Evolutionary conservation across 345 rosid genomes (phyloP).

Genomic region (Sisymbrium altissimum): DNA sequence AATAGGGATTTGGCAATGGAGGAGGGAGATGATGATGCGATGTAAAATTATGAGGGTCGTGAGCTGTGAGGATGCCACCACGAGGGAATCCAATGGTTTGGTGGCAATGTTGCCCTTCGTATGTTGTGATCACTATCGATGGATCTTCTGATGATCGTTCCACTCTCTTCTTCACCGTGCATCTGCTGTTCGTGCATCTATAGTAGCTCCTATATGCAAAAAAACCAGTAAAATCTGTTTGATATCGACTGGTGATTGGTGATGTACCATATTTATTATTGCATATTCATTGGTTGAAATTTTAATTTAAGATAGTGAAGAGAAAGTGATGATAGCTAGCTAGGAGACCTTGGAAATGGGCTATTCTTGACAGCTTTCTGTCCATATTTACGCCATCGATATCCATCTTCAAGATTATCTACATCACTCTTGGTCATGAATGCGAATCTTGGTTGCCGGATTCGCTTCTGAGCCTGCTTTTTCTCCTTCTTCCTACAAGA

Average conservation of each 20-base stretch:
- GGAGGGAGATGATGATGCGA: slow-evolving; percentile 46
- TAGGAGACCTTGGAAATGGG: slow-evolving; percentile 75
- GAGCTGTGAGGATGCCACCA: slow-evolving; percentile 56
- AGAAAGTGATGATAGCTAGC: not conserved
- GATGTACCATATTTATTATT: not conserved
- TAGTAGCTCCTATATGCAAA: slow-evolving; percentile 74
- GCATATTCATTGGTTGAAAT: not conserved
- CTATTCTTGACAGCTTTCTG: slow-evolving; percentile 94
- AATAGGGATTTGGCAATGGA: slow-evolving; percentile 35
- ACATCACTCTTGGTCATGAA: slow-evolving; percentile 95
- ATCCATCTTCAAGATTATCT: slow-evolving; percentile 97
- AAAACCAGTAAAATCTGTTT: not conserved
- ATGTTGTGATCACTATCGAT: slow-evolving; percentile 77
- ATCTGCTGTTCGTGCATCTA: slow-evolving; percentile 86
- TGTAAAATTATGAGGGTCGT: slow-evolving; percentile 45
- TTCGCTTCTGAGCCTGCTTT: slow-evolving; percentile 82
- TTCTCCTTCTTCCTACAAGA: slow-evolving; percentile 55
- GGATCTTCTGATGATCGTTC: slow-evolving; percentile 91
- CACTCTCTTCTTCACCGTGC: slow-evolving; percentile 96
- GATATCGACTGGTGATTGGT: not conserved
- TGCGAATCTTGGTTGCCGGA: slow-evolving; percentile 81
- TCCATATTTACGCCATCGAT: slow-evolving; percentile 86
- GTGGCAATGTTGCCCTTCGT: slow-evolving; percentile 98
- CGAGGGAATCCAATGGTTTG: slow-evolving; percentile 74
- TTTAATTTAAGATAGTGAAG: not conserved